phyloP scores from a whole-genome alignment of 2,329 filamentous ascomycete genomes.

The Sporothrix euskadiensis region DNA sequence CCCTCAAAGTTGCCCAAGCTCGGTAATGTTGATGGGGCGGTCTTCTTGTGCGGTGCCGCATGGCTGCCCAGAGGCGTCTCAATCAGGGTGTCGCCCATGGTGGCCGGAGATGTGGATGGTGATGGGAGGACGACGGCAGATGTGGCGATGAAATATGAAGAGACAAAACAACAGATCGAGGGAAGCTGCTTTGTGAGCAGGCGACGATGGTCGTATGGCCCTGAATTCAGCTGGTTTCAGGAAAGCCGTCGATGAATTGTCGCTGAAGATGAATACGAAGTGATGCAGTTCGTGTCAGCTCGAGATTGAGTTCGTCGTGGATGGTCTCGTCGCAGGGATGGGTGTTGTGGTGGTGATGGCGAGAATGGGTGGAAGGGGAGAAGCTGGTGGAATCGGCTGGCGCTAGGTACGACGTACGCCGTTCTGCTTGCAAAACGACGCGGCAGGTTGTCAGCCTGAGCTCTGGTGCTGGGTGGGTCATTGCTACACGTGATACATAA shows the following conservation, averaged over 20 bases:
- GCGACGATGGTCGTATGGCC: not conserved
- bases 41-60: constrained; percentile 77
- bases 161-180: not conserved
- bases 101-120: constrained; percentile 3
- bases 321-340: not conserved
- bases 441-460: constrained; percentile 30
- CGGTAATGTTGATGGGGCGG: constrained; percentile 75
- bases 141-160: not conserved
- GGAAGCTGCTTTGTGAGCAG: constrained; percentile 1
- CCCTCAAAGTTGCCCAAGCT: constrained; percentile 90
- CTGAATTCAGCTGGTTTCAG: not conserved
- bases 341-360: constrained; percentile 18
- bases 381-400: constrained; percentile 25
- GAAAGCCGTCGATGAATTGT: not conserved
- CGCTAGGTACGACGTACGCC: constrained; percentile 17
- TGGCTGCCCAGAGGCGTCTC: constrained; percentile 72
- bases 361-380: constrained; percentile 16
- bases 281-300: not conserved
- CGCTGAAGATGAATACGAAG: no score
- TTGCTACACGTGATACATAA: not conserved
- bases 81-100: constrained; percentile 84
- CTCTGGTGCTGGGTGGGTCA: not conserved
- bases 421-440: constrained; percentile 22
- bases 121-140: not conserved
- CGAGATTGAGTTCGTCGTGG: constrained; percentile 1